These are phyloP conservation scores for Lophiostoma macrostomum DNA, from an alignment of 495 filamentous ascomycete genomes.

Conservation along the genomic window DNA sequence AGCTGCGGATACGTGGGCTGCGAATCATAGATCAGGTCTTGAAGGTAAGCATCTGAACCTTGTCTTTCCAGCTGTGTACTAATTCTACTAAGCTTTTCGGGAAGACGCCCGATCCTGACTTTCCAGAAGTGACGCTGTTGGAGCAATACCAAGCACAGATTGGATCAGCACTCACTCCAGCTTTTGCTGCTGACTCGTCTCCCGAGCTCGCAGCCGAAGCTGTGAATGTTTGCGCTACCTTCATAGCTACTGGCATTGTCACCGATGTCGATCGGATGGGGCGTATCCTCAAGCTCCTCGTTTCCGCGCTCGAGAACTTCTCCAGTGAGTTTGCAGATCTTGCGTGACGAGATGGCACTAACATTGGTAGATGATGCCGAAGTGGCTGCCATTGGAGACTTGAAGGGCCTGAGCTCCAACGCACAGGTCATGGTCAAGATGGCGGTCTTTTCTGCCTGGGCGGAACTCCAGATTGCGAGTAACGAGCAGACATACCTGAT, in stretches of 20 bases:
- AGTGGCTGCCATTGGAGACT: slow-evolving; percentile 83
- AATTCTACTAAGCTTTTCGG: slow-evolving; percentile 72
- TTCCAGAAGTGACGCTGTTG: slow-evolving; percentile 87
- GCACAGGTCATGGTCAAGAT: slow-evolving; percentile 98
- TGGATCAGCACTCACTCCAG: slow-evolving; percentile 90
- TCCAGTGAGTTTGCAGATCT: slow-evolving; percentile 50
- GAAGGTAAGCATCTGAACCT: slow-evolving; percentile 47
- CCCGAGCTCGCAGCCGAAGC: slow-evolving; percentile 92
- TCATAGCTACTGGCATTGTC: slow-evolving; percentile 95
- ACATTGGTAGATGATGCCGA: slow-evolving; percentile 58
- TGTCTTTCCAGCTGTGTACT: slow-evolving; percentile 10
- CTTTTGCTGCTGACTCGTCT: slow-evolving; percentile 93
- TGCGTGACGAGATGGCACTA: not conserved
- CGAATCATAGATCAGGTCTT: slow-evolving; percentile 91
- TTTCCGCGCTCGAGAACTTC: slow-evolving; percentile 90
- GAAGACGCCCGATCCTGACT: slow-evolving; percentile 91
- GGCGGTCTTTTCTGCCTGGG: slow-evolving; percentile 96
- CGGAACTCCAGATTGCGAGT: slow-evolving; percentile 95
- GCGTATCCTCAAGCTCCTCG: slow-evolving; percentile 86
- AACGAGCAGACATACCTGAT: slow-evolving; percentile 86
- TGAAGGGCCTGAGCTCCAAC: slow-evolving; percentile 91
- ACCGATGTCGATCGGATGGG: slow-evolving; percentile 98
- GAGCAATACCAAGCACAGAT: slow-evolving; percentile 99
- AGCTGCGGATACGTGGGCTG: slow-evolving; percentile 82
- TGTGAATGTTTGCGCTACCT: slow-evolving; percentile 95